Conservation (phyloP, 2,329 filamentous ascomycete species). For the Alternaria atra region DNA sequence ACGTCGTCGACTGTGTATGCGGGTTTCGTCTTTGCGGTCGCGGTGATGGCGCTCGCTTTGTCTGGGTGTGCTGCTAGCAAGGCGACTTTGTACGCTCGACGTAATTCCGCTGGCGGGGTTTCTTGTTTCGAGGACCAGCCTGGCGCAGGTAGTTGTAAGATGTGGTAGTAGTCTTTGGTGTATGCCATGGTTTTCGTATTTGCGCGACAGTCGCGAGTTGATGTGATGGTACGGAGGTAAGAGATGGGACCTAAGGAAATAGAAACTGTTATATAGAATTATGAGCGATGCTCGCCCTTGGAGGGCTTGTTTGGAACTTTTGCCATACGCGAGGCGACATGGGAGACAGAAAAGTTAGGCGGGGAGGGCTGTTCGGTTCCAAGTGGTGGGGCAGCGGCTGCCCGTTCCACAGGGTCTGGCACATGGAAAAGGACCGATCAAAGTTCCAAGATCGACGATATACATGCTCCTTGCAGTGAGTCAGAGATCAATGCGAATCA, state of each 20-base stretch:
- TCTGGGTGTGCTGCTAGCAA: constrained; percentile 68
- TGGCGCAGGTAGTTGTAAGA: constrained; percentile 33
- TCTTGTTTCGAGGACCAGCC: constrained; percentile 7
- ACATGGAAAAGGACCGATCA: constrained; percentile 22
- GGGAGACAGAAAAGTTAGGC: constrained; percentile 19
- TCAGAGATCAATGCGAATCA: background rate
- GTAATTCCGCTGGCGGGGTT: constrained; percentile 13
- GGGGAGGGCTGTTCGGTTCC: constrained; percentile 15
- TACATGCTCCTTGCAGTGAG: background rate
- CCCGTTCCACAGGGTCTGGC: constrained; percentile 14
- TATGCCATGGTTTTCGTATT: constrained; percentile 27
- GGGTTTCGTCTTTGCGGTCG: background rate
- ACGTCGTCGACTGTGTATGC: constrained; percentile 65
- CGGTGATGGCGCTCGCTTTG: constrained; percentile 49
- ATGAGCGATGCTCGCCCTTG: constrained; percentile 2
- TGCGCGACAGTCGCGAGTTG: background rate
- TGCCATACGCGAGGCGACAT: constrained; percentile 10
- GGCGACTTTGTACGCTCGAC: constrained; percentile 63
- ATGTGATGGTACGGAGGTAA: background rate
- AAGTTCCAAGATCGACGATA: constrained; percentile 3
- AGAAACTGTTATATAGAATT: background rate
- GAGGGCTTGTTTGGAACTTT: constrained; percentile 4
- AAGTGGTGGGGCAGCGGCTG: constrained; percentile 23
- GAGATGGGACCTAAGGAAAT: background rate
- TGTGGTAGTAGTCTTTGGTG: constrained; percentile 43